Conservation (phyloP, 768 basidiomycete genomes). For the Tubosaeta brunneosetosa region DNA sequence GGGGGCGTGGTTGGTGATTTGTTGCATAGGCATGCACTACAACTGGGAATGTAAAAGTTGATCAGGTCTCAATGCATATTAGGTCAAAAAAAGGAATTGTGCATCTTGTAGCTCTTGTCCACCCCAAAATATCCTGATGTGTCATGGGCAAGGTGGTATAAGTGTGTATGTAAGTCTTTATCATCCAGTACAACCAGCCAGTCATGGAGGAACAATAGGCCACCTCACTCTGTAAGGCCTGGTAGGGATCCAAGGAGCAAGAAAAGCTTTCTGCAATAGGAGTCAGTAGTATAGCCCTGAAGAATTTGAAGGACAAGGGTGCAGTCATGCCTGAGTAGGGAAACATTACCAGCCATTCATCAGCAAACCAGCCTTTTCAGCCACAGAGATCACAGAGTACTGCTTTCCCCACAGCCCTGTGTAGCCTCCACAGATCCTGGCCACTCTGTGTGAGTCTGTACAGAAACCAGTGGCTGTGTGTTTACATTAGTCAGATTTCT, state of each 20-base stretch:
- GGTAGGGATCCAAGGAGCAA: neutral
- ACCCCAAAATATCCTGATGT: conserved; percentile 32
- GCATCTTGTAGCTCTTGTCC: conserved; percentile 28
- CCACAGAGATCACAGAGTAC: no score
- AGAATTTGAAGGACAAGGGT: neutral
- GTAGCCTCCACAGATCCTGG: no score
- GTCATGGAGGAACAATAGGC: conserved; percentile 4
- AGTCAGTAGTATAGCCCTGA: conserved; percentile 6
- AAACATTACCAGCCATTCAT: neutral
- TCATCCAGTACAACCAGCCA: conserved; percentile 10
- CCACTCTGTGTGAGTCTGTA: no score
- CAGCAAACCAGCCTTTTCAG: no score
- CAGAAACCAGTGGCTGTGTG: no score
- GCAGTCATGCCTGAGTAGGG: neutral
- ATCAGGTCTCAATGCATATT: conserved; percentile 3
- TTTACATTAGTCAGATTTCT: no score
- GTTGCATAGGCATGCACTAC: conserved; percentile 30
- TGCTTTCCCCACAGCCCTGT: no score
- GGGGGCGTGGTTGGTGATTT: conserved; percentile 27
- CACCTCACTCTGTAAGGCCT: neutral
- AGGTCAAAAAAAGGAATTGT: conserved; percentile 22
- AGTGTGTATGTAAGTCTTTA: neutral
- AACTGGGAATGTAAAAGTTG: conserved; percentile 10
- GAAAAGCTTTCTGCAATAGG: conserved; percentile 4
- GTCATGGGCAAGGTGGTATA: conserved; percentile 31